phyloP scores from a whole-genome alignment of 2,329 filamentous ascomycete species.

The Colletotrichum simmondsii region DNA sequence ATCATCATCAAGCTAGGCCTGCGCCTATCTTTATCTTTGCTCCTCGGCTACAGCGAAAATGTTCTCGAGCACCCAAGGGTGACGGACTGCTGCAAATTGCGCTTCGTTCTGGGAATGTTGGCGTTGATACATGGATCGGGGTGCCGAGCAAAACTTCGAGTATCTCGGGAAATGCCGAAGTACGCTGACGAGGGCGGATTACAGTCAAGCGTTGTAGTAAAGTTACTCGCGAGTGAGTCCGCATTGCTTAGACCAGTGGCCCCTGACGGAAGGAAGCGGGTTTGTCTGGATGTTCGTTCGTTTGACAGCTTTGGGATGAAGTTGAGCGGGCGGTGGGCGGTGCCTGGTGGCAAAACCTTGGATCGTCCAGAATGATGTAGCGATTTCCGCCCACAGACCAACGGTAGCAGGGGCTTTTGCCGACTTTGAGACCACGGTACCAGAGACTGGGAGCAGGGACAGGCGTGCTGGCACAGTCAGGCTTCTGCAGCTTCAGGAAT shows the following conservation, averaged over 20 bases:
- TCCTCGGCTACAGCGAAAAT: not conserved
- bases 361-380: not conserved
- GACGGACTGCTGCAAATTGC: not conserved
- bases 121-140: not conserved
- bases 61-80: not conserved
- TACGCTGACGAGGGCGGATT: not conserved
- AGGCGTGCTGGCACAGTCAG: not conserved
- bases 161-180: not conserved
- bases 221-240: not conserved
- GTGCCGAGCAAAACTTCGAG: not conserved
- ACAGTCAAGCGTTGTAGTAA: not conserved
- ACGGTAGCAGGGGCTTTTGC: not conserved
- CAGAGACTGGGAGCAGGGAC: not conserved
- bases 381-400: not conserved
- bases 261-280: constrained; percentile 8
- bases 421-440: not conserved
- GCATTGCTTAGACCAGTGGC: not conserved
- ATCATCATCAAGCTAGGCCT: not conserved
- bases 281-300: not conserved
- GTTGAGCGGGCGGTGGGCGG: constrained; percentile 9
- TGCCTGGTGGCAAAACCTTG: constrained; percentile 28
- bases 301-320: not conserved
- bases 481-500: constrained; percentile 14
- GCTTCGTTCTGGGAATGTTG: not conserved
- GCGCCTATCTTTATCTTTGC: not conserved